Evolutionary conservation across 805 yeast species (phyloP).

Genomic region (Wickerhamomyces subpelliculosus): DNA sequence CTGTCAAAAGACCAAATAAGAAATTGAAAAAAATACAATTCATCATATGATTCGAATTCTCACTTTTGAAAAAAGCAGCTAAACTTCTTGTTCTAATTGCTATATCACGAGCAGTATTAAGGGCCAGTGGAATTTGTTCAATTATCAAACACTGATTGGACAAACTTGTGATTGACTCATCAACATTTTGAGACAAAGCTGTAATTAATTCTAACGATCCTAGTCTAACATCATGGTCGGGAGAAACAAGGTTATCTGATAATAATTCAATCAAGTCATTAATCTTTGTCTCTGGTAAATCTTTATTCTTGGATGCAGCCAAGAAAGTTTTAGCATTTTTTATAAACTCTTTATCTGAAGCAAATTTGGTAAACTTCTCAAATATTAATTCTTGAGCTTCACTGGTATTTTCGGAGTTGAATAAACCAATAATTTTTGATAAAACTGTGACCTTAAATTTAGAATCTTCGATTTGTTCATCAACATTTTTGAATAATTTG

Average conservation of each 20-base stretch:
- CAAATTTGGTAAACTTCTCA: slow-evolving; percentile 9
- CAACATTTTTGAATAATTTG: slow-evolving; percentile 1
- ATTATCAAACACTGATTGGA: slow-evolving; percentile 49
- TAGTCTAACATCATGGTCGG: slow-evolving; percentile 45
- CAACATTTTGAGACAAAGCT: slow-evolving; percentile 22
- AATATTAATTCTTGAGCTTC: slow-evolving; percentile 2
- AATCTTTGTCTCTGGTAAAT: slow-evolving; percentile 1
- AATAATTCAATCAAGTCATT: slow-evolving; percentile 12
- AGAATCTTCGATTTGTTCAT: slow-evolving; percentile 1
- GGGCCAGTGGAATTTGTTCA: slow-evolving; percentile 67
- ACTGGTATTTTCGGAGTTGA: slow-evolving; percentile 2
- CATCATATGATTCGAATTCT: slow-evolving; percentile 18
- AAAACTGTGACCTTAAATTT: slow-evolving; percentile 11
- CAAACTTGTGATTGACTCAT: slow-evolving; percentile 28
- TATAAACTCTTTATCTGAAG: neutral
- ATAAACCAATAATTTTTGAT: slow-evolving; percentile 11
- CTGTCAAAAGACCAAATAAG: slow-evolving; percentile 64
- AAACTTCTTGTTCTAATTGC: slow-evolving; percentile 59
- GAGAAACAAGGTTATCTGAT: slow-evolving; percentile 33
- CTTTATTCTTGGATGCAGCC: neutral
- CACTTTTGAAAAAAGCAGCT: slow-evolving; percentile 33
- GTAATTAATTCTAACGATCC: slow-evolving; percentile 42
- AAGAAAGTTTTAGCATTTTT: neutral
- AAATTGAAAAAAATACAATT: slow-evolving; percentile 37
- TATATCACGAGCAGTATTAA: slow-evolving; percentile 68